Evolutionary conservation across 225 moss, liverwort and hornwort species (phyloP).

Genomic region (Polytrichum formosum): DNA sequence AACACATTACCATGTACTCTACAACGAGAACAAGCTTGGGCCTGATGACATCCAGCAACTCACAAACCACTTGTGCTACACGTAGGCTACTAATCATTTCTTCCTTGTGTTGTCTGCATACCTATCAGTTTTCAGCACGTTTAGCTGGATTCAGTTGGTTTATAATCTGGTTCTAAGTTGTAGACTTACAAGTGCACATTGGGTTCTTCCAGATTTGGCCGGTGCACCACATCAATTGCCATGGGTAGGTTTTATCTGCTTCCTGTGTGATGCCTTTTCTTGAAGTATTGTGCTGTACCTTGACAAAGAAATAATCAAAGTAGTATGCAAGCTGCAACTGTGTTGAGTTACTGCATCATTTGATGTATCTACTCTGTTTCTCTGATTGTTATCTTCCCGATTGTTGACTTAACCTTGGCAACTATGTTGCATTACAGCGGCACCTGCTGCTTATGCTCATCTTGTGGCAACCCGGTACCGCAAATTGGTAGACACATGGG

Average conservation of each 20-base stretch:
- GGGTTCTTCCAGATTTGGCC: constrained; percentile 56
- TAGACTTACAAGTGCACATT: not conserved
- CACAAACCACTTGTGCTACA: constrained; percentile 87
- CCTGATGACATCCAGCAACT: constrained; percentile 79
- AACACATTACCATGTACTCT: constrained; percentile 89
- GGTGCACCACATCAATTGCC: constrained; percentile 84
- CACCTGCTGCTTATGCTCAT: constrained; percentile 90
- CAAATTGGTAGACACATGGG: constrained; percentile 52
- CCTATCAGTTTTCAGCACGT: too few species aligned
- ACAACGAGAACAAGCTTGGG: constrained; percentile 74
- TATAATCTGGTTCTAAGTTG: not conserved
- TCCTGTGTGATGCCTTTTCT: too few species aligned
- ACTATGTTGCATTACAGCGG: constrained; percentile 42
- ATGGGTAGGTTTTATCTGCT: constrained; percentile 47
- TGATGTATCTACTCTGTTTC: not conserved
- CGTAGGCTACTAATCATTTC: constrained; percentile 27
- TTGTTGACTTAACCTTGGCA: not conserved
- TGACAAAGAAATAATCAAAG: too few species aligned
- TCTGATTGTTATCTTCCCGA: not conserved
- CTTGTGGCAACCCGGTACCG: constrained; percentile 75
- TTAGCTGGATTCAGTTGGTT: not conserved
- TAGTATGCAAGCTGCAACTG: too few species aligned
- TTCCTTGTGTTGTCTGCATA: too few species aligned
- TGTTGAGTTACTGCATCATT: too few species aligned
- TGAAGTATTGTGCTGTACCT: not conserved